Percentiles rank a stretch among this genome's conserved stretches.
These are phyloP conservation scores for Paramecium caudatum DNA, from an alignment of 73 alveolate species.

Conservation along the genomic window DNA sequence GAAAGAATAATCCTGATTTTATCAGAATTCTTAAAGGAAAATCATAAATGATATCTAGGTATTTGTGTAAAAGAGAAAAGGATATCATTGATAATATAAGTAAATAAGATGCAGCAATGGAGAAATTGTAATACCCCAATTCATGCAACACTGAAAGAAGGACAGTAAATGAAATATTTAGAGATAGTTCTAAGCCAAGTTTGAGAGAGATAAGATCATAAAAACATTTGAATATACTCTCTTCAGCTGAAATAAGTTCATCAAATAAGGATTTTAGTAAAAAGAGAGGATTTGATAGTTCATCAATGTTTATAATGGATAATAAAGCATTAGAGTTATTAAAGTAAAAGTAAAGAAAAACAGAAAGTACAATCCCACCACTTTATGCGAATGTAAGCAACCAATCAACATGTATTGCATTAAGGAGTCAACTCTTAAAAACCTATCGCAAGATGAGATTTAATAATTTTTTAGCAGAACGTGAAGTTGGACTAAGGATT, in stretches of 20 bases:
- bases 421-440: neutral
- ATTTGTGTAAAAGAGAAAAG: neutral
- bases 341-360: neutral
- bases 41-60: neutral
- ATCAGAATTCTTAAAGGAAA: constrained; percentile 34
- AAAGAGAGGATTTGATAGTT: neutral
- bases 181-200: neutral
- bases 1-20: constrained; percentile 55
- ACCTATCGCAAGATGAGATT: constrained; percentile 26
- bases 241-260: neutral
- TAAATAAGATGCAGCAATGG: neutral
- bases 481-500: neutral
- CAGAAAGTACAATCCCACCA: neutral
- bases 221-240: neutral
- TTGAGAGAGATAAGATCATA: neutral
- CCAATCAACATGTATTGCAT: neutral
- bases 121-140: neutral
- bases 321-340: neutral
- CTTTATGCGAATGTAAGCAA: neutral
- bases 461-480: neutral
- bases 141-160: constrained; percentile 17
- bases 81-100: neutral
- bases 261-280: neutral
- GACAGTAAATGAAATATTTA: constrained; percentile 36
- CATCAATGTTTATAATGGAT: constrained; percentile 25